Conservation (phyloP, 169 alveolate genomes). For the Eimeria acervulina region DNA sequence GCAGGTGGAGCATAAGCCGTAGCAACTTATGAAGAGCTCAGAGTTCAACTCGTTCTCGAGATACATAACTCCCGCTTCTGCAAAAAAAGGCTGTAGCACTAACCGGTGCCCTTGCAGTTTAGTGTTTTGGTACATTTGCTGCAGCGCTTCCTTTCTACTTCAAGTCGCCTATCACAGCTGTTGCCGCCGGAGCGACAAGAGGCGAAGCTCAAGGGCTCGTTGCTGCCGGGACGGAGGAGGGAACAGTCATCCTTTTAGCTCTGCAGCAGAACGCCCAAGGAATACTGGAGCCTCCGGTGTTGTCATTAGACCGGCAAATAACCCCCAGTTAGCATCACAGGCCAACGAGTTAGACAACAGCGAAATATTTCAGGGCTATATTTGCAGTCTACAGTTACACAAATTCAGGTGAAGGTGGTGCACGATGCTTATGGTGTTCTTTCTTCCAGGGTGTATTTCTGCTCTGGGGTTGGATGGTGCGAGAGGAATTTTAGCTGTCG, state of each 20-base stretch:
- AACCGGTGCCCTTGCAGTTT: neutral
- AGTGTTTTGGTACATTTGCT: neutral
- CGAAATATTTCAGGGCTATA: neutral
- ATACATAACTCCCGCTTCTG: no score
- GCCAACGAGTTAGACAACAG: neutral
- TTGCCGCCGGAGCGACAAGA: slow-evolving; percentile 24
- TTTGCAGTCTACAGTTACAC: neutral
- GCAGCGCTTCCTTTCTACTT: slow-evolving; percentile 68
- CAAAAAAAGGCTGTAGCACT: neutral
- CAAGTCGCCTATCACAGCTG: slow-evolving; percentile 58
- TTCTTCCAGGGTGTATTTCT: slow-evolving; percentile 13
- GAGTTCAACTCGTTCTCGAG: no score
- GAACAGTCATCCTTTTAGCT: slow-evolving; percentile 9
- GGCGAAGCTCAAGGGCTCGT: slow-evolving; percentile 13
- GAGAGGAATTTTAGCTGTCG: slow-evolving; percentile 6
- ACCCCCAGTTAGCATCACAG: neutral
- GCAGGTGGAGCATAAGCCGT: neutral
- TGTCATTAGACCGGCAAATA: slow-evolving; percentile 24
- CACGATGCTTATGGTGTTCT: neutral
- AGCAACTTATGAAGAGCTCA: no score
- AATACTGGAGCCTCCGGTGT: neutral
- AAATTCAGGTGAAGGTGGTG: neutral
- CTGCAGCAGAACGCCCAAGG: slow-evolving; percentile 7
- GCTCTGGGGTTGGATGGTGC: slow-evolving; percentile 53
- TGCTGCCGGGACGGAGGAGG: slow-evolving; percentile 70